Conservation (phyloP, 2,329 filamentous ascomycete genomes). For the Keithomyces neogunnii region DNA sequence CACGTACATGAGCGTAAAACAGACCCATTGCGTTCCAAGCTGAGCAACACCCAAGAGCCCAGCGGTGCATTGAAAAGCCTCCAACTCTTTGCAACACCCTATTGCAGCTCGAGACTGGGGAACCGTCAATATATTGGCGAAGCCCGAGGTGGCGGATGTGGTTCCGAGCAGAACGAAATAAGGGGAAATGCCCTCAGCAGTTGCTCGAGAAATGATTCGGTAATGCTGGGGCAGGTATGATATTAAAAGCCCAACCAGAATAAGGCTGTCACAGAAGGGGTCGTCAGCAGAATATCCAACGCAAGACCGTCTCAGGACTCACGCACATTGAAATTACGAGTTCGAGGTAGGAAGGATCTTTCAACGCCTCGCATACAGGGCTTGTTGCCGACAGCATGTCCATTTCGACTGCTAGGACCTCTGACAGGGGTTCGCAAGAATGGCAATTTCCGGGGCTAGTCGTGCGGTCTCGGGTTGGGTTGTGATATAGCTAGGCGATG, state of each 20-base stretch:
- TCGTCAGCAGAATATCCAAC: background rate
- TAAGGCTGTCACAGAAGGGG: constrained; percentile 40
- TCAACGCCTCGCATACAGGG: constrained; percentile 39
- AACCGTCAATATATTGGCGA: constrained; percentile 86
- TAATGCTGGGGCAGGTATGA: constrained; percentile 94
- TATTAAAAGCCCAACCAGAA: constrained; percentile 78
- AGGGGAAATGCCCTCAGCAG: constrained; percentile 89
- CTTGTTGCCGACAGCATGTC: background rate
- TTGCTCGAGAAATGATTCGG: constrained; percentile 77
- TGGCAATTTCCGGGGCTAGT: background rate
- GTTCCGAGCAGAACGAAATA: constrained; percentile 93
- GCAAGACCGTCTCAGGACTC: background rate
- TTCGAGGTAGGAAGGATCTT: constrained; percentile 44
- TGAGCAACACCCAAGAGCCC: constrained; percentile 84
- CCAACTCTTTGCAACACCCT: constrained; percentile 75
- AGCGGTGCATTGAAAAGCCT: constrained; percentile 72
- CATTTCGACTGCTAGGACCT: background rate
- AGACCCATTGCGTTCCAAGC: constrained; percentile 84
- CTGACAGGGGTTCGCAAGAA: background rate
- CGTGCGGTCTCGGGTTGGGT: background rate
- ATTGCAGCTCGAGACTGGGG: constrained; percentile 78
- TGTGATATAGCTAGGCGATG: background rate
- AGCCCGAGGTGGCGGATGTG: constrained; percentile 78
- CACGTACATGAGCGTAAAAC: constrained; percentile 82
- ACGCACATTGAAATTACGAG: constrained; percentile 47